These are phyloP conservation scores for Backusella morwellensis DNA, from an alignment of 192 early-diverging fungal genomes.

Conservation along the genomic window DNA sequence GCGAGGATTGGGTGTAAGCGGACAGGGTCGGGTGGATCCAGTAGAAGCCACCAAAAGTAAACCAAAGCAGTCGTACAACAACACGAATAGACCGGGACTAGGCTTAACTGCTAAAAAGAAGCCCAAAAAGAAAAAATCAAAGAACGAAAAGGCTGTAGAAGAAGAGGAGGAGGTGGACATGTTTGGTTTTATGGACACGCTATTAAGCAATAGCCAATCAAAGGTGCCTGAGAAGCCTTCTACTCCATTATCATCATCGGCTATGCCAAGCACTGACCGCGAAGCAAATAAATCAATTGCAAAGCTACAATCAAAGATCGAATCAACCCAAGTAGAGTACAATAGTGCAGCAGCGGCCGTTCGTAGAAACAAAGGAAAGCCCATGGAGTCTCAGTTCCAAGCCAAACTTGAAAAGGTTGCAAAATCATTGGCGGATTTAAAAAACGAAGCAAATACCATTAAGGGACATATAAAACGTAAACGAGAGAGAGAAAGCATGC, in stretches of 20 bases:
- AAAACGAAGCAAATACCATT: background rate
- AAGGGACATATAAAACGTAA: background rate
- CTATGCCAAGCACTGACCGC: background rate
- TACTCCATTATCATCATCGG: background rate
- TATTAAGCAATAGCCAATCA: background rate
- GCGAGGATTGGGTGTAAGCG: slow-evolving; percentile 7
- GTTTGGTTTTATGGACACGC: background rate
- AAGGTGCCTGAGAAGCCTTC: background rate
- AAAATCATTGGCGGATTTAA: background rate
- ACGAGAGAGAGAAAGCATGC: slow-evolving; percentile 10
- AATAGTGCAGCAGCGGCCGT: background rate
- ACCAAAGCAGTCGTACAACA: background rate
- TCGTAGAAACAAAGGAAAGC: background rate
- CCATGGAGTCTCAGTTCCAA: background rate
- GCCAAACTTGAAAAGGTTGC: background rate
- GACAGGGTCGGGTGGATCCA: slow-evolving; percentile 13
- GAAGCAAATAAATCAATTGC: background rate
- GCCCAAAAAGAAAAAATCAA: background rate
- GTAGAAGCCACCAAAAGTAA: background rate
- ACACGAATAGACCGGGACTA: background rate
- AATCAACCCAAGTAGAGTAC: background rate
- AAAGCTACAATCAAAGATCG: slow-evolving; percentile 1
- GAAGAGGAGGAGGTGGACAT: background rate
- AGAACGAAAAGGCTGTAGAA: background rate
- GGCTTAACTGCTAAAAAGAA: background rate